Evolutionary conservation across 225 moss, liverwort and hornwort species (phyloP).

Genomic region (Straminergon stramineum): DNA sequence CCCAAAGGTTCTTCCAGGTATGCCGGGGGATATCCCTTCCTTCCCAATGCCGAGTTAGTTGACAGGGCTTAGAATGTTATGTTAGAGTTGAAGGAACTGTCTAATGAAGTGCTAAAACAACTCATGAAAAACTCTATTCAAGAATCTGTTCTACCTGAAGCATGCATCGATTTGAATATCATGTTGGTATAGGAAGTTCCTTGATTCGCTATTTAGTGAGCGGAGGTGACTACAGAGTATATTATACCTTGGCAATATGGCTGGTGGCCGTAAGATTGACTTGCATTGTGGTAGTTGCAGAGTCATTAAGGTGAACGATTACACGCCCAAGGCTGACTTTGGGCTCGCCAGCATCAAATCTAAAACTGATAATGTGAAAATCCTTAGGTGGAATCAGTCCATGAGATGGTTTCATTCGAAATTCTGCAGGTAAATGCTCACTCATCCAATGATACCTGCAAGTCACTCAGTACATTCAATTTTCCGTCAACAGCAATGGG

Average conservation of each 20-base stretch:
- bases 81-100: background rate
- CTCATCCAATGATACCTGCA: constrained; percentile 71
- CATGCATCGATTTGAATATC: background rate
- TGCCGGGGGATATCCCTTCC: background rate
- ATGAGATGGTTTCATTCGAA: constrained; percentile 77
- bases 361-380: constrained; percentile 72
- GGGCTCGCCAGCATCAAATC: constrained; percentile 77
- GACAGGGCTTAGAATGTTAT: background rate
- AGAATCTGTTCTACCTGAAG: background rate
- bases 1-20: background rate
- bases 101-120: background rate
- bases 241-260: constrained; percentile 69
- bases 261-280: constrained; percentile 79
- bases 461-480: background rate
- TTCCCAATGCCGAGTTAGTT: background rate
- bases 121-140: background rate
- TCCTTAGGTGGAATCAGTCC: constrained; percentile 80
- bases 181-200: background rate
- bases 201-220: background rate
- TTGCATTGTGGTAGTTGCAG: constrained; percentile 49
- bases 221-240: background rate
- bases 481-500: background rate
- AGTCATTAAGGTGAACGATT: constrained; percentile 70
- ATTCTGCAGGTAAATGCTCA: constrained; percentile 60
- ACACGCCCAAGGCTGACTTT: constrained; percentile 56